Base-by-base conservation (phyloP, 345 rosid species). In the Euphorbia peplus region DNA sequence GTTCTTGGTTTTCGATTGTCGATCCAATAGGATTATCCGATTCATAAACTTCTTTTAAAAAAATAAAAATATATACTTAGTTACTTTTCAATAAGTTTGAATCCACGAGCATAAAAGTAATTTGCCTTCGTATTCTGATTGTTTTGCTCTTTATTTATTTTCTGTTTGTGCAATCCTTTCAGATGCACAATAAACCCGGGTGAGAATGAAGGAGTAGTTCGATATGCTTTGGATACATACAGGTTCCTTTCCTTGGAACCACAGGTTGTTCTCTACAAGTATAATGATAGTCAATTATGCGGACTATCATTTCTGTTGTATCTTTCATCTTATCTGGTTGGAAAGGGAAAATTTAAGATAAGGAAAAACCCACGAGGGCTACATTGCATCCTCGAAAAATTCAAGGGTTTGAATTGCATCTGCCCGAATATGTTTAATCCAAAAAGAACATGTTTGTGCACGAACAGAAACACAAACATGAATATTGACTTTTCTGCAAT, bases 131-230 rank as follows among this genome's bases (percentile, higher is more conserved):
- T 39, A 39, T 39, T 39, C 9, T 39, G 5, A 39, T 39, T 39
- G 42, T 39, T 59, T 5, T 67, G 29, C 30, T 14, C 14, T 18
- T 60, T n/a, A n/a, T n/a, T n/a, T n/a, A n/a, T n/a, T n/a, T n/a
- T 60, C 18, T 60, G 4, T 60, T 7, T 35, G 32, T 9, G 8
- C 29, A 32, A 30, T 19, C 59, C 75, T 78, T 74, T 47, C 77
- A 95, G 98, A 67, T 95, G 99, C 78, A 95, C 99, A 35, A 86
- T 95, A 63, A 91, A 90, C 77, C 98, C 99, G 25, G 90, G 98
- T 5, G 99, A 95, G 83, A 95, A 91, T 72, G 98, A 91, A 79
- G 93, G 93, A 2, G 63, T 91, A 80, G 98, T 91, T 64, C 89
- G 97, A 32, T 90, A 88, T 88, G 99, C 99, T 66, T 75, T 95